Evolutionary conservation across 2,329 filamentous ascomycete genomes (phyloP), one percentile per base, ranked within the genome.

Genomic region (Aquanectria penicillioides): DNA sequence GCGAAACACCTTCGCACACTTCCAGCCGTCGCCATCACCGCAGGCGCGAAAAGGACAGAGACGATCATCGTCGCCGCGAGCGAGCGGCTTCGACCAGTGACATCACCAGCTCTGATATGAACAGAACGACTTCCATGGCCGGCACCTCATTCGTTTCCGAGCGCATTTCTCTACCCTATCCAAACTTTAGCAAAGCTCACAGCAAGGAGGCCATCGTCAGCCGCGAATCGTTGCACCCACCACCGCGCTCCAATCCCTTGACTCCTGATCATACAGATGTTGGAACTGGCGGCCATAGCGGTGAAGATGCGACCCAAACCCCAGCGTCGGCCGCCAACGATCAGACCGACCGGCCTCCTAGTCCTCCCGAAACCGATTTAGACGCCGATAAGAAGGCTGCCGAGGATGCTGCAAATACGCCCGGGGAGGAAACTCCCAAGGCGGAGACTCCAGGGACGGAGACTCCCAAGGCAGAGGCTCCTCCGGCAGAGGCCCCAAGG

Each of bases 101-200:
- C 50, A 71, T 85, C 40, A 80, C 83, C 13, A 58, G 57, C 11
- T 81, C 81, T 18, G 81, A 82, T 68, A 72, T 84, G 47, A 72
- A 75, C 48, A 73, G 70, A 40, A 71, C 74, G 7, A 31, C 53
- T 7, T 72, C 71, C 18, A 61, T 77, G 18, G 73, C 76, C 38
- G 78, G 74, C 59, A 64, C 65, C 3, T 70, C 68, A 26, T 61
- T 69, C 26, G 51, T 69, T 20, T 69, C 68, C 13, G 80, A 83
- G 50, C 81, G 82, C 23, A 73, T 80, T 28, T 84, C 83, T 61
- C 73, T 91, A 36, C 89, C 92, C 6, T 97, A 97, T 73, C 92
- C 93, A 2, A 83, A 84, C 10, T 93, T 96, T 76, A 95, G 91
- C 77, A 97, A 96, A 77, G 91, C 91, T 11, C 92, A 97, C 75